These are phyloP conservation scores for Saccharum spontaneum DNA, from an alignment of 176 grass and related monocot species.

Conservation along the genomic window DNA sequence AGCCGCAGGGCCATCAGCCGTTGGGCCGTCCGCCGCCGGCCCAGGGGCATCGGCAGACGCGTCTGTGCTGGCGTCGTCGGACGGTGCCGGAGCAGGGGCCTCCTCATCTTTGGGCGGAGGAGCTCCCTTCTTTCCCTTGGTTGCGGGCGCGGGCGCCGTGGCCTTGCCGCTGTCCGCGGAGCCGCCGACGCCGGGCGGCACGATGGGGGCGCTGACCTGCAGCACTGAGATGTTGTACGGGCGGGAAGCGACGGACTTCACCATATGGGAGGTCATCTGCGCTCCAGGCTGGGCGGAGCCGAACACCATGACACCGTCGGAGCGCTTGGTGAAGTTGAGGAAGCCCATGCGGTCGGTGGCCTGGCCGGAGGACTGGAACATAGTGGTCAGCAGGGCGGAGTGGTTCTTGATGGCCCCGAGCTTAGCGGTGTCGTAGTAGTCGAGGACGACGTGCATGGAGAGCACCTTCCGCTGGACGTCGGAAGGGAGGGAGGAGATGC, in stretches of 20 bases:
- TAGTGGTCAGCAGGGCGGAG: constrained; percentile 51
- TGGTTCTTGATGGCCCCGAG: constrained; percentile 47
- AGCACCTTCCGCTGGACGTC: constrained; percentile 54
- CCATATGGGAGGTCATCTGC: constrained; percentile 32
- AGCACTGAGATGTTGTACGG: constrained; percentile 77
- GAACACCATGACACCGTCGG: constrained; percentile 56
- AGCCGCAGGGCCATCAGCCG: neutral
- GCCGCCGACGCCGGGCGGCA: constrained; percentile 50
- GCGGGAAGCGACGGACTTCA: constrained; percentile 47
- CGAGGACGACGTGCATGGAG: constrained; percentile 65
- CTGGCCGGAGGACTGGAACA: constrained; percentile 52
- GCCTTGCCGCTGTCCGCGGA: neutral
- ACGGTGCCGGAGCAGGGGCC: neutral
- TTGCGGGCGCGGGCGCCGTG: neutral
- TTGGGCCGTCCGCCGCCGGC: neutral
- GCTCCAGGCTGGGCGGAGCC: constrained; percentile 60
- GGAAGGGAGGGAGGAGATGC: constrained; percentile 42
- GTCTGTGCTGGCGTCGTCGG: constrained; percentile 3
- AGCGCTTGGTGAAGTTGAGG: constrained; percentile 59
- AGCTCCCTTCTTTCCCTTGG: constrained; percentile 9
- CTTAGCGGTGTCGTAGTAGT: constrained; percentile 75
- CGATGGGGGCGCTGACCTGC: constrained; percentile 60
- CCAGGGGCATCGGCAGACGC: constrained; percentile 21
- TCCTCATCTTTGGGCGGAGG: neutral
- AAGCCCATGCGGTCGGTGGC: constrained; percentile 61